These are phyloP conservation scores for Debaryomyces singareniensis DNA, from an alignment of 1,139 yeast genomes.

Conservation along the genomic window DNA sequence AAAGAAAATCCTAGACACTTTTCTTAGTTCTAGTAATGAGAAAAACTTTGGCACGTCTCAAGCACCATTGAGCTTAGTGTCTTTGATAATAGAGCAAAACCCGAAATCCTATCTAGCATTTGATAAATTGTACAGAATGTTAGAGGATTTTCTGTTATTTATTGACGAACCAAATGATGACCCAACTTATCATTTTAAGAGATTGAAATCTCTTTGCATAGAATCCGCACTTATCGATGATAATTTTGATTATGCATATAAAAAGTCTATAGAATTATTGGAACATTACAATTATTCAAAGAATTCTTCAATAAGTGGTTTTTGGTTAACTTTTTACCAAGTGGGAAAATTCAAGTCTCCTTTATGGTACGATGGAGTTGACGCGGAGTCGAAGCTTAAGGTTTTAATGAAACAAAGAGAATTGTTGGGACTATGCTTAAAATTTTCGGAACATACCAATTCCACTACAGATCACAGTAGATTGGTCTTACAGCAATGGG, in stretches of 20 bases:
- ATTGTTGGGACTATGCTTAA: conserved; percentile 40
- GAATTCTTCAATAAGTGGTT: conserved; percentile 20
- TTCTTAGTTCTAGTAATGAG: conserved; percentile 11
- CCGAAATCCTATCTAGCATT: conserved; percentile 46
- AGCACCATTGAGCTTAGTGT: conserved; percentile 23
- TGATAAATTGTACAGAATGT: conserved; percentile 34
- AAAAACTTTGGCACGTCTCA: conserved; percentile 6
- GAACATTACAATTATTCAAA: conserved; percentile 11
- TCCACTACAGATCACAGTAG: conserved; percentile 22
- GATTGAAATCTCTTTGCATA: conserved; percentile 45
- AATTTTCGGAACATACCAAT: conserved; percentile 14
- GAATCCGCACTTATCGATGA: conserved; percentile 51
- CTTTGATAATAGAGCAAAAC: conserved; percentile 48
- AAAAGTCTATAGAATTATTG: conserved; percentile 25
- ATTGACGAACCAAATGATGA: conserved; percentile 9
- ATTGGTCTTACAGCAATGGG: conserved; percentile 33
- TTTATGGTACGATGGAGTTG: conserved; percentile 32
- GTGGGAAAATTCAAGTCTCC: conserved; percentile 52
- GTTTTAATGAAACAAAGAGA: conserved; percentile 38
- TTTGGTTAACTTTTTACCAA: conserved; percentile 61
- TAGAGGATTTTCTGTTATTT: conserved; percentile 30
- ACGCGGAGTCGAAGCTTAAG: conserved; percentile 11
- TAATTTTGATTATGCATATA: conserved; percentile 50
- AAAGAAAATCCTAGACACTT: conserved; percentile 17
- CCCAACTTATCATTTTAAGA: conserved; percentile 19